Conservation (phyloP, 2,329 filamentous ascomycete genomes). For the Talaromyces amestolkiae region DNA sequence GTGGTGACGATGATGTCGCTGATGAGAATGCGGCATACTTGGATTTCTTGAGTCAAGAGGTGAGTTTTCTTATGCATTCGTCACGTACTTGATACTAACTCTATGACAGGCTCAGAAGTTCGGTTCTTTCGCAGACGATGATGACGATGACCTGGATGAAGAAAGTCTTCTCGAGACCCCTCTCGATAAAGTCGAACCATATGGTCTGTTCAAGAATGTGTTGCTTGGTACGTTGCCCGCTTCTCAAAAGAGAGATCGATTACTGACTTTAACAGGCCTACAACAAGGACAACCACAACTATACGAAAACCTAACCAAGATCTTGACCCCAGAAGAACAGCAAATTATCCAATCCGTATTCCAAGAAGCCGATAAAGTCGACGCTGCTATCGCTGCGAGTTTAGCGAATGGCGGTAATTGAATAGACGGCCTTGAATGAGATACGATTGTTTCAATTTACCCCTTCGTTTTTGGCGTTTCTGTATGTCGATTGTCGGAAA, state of each 20-base stretch:
- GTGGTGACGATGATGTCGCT: slow-evolving; percentile 64
- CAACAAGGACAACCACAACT: slow-evolving; percentile 89
- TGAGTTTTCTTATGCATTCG: slow-evolving; percentile 30
- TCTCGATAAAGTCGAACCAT: slow-evolving; percentile 92
- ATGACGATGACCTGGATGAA: slow-evolving; percentile 88
- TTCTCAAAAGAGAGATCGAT: neutral
- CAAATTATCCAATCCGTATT: slow-evolving; percentile 75
- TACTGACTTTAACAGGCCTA: slow-evolving; percentile 58
- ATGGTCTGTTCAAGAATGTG: slow-evolving; percentile 79
- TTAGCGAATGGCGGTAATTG: slow-evolving; percentile 29
- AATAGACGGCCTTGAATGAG: slow-evolving; percentile 11
- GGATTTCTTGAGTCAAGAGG: slow-evolving; percentile 92
- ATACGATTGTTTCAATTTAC: neutral
- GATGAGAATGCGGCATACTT: slow-evolving; percentile 94
- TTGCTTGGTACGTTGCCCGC: slow-evolving; percentile 67
- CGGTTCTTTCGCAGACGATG: slow-evolving; percentile 66
- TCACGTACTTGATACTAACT: neutral
- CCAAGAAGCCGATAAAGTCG: slow-evolving; percentile 63
- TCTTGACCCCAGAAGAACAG: slow-evolving; percentile 77
- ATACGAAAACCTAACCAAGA: slow-evolving; percentile 75
- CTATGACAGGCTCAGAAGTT: slow-evolving; percentile 72
- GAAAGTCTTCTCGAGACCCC: slow-evolving; percentile 90
- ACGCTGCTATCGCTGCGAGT: slow-evolving; percentile 35
- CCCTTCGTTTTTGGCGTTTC: neutral
- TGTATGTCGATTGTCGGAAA: neutral